These are phyloP conservation scores for Penicillium psychrofluorescens DNA, from an alignment of 495 filamentous ascomycete genomes.

Conservation along the genomic window DNA sequence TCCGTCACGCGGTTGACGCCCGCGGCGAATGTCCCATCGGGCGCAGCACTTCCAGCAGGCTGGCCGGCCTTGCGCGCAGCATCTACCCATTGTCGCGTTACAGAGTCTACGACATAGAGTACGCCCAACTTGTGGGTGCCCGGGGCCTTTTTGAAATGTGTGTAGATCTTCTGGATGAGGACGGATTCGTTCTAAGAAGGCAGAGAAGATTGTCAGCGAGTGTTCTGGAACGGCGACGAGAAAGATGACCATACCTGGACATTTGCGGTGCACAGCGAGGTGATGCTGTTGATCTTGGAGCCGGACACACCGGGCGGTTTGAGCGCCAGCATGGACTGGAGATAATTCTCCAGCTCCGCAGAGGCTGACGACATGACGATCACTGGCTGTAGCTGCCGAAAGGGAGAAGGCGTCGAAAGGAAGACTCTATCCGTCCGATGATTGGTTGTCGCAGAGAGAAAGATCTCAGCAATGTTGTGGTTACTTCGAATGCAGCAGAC, in stretches of 20 bases:
- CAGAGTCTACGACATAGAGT: slow-evolving; percentile 99
- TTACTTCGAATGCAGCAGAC: slow-evolving; percentile 1
- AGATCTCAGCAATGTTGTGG: not conserved
- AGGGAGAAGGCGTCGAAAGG: not conserved
- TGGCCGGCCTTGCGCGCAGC: slow-evolving; percentile 82
- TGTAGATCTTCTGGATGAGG: slow-evolving; percentile 92
- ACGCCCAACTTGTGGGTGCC: slow-evolving; percentile 96
- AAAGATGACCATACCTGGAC: slow-evolving; percentile 68
- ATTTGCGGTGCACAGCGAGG: slow-evolving; percentile 75
- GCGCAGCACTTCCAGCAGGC: slow-evolving; percentile 63
- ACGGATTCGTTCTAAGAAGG: slow-evolving; percentile 69
- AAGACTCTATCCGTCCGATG: too few species aligned
- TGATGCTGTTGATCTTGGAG: slow-evolving; percentile 81
- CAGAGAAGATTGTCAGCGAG: too few species aligned
- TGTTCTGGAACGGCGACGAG: not conserved
- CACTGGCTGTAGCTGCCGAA: slow-evolving; percentile 2
- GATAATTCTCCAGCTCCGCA: slow-evolving; percentile 81
- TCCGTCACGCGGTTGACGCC: slow-evolving; percentile 96
- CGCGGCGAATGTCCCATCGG: slow-evolving; percentile 87
- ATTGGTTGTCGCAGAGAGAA: not conserved
- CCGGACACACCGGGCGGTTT: slow-evolving; percentile 93
- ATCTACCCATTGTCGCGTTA: slow-evolving; percentile 97
- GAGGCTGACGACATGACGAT: slow-evolving; percentile 67
- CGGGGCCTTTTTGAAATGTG: slow-evolving; percentile 93
- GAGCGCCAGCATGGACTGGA: slow-evolving; percentile 84